Conservation (phyloP, 164 flowering plant species). For the Chimonanthus praecox region DNA sequence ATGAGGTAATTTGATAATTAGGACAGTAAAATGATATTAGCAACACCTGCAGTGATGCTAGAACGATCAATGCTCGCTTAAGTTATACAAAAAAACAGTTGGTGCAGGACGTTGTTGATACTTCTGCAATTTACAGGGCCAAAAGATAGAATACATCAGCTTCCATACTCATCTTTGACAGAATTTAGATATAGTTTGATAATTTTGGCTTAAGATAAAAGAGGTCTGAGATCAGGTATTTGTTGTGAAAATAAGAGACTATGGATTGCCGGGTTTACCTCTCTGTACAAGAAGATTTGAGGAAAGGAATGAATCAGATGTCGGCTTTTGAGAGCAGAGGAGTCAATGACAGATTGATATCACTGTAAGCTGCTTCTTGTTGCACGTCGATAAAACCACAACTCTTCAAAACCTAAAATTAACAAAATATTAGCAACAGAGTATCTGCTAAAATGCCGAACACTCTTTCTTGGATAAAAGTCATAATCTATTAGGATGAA, state of each 20-base stretch:
- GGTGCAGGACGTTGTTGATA: neutral
- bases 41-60: neutral
- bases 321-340: constrained; percentile 28
- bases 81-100: neutral
- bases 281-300: no score
- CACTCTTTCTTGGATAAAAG: no score
- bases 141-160: neutral
- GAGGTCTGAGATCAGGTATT: no score
- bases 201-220: no score
- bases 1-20: neutral
- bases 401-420: constrained; percentile 68
- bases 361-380: constrained; percentile 73
- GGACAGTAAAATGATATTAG: neutral
- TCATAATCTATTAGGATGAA: no score
- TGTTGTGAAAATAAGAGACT: no score
- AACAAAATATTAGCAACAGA: neutral
- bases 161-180: neutral
- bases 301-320: neutral
- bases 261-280: no score
- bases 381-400: constrained; percentile 45
- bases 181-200: no score
- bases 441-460: neutral
- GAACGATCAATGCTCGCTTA: neutral
- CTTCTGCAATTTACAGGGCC: neutral
- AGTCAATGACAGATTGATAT: constrained; percentile 50